These are phyloP conservation scores for Fusarium musae DNA, from an alignment of 2,329 filamentous ascomycete genomes.

Conservation along the genomic window DNA sequence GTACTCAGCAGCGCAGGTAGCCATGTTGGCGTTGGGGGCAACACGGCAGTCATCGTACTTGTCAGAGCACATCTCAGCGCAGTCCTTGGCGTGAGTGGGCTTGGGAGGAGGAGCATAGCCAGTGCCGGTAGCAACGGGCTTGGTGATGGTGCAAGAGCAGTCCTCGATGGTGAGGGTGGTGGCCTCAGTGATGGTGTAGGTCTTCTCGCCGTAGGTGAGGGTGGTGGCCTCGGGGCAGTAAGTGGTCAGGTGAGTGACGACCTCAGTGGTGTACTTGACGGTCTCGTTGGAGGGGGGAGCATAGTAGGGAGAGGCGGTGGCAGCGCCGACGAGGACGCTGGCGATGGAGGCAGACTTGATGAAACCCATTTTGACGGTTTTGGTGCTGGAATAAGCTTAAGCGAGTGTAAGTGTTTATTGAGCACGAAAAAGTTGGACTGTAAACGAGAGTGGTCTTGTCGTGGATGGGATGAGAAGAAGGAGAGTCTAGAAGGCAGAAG, in stretches of 20 bases:
- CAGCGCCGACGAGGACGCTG: conserved; percentile 28
- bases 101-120: conserved; percentile 21
- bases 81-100: conserved; percentile 22
- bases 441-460: conserved; percentile 18
- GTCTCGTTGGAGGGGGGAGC: conserved; percentile 33
- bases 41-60: conserved; percentile 36
- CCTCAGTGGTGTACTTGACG: conserved; percentile 68
- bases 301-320: conserved; percentile 31
- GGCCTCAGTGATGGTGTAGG: conserved; percentile 72
- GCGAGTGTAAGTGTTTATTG: neutral
- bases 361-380: conserved; percentile 37
- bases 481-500: neutral
- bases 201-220: conserved; percentile 67
- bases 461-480: conserved; percentile 17
- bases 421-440: neutral
- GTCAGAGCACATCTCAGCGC: conserved; percentile 29
- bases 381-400: conserved; percentile 6
- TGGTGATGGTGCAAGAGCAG: conserved; percentile 72
- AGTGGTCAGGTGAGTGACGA: conserved; percentile 72
- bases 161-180: conserved; percentile 73
- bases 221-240: conserved; percentile 73
- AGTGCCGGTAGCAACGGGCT: conserved; percentile 46
- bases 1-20: conserved; percentile 40
- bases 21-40: conserved; percentile 35
- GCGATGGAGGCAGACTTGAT: conserved; percentile 33